Evolutionary conservation across 805 yeast genomes (phyloP), one percentile per base, ranked within the genome.

Genomic region (Teunomyces lycoperdinae): DNA sequence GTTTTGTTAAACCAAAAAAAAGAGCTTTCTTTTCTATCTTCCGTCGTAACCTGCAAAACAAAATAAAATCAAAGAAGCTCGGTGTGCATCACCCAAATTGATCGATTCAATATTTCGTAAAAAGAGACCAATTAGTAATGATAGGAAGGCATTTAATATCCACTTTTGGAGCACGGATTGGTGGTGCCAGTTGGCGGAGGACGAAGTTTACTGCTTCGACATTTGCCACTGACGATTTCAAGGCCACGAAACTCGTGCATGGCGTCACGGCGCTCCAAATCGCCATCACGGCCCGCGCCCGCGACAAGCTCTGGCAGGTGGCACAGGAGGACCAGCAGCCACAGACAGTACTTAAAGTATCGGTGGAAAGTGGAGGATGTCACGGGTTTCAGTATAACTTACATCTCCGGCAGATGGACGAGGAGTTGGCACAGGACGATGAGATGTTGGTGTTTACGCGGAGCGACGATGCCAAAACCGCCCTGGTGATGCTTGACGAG

Each of bases 351-450:
- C 70, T 92, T 14, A 73, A 86, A 44, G 80, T 92, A 3, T 70
- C 76, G 9, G 97, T 94, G 8, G 97, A 90, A 57, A 86, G 96
- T 60, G 99, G 99, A 8, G 99, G 99, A 1, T 94, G 99, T 64
- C 99, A 94, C 65, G 99, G 99, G 14, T 94, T 89, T 67, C 98
- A 94, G 66, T 94, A 94, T 62, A 78, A 85, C 53, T 71, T 94
- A 59, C 78, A 81, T 45, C 73, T 94, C 40, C 76, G 83, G 3
- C 76, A 78, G 49, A 54, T 70, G 38, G 48, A 50, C 4, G 57
- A 66, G 30, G 78, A 72, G 44, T 56, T 71, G 11, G 67, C 64
- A 9, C 66, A 67, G 8, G 66, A 69, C 8, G 61, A 57, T 5
- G 66, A 64, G 1, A 55, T 70, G 30, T 74, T 84, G 14, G 73